A percentile compares a stretch with the other conserved stretches of the same genome.
Evolutionary conservation across 495 filamentous ascomycete species (phyloP).

Genomic region (Penicillium argentinense): DNA sequence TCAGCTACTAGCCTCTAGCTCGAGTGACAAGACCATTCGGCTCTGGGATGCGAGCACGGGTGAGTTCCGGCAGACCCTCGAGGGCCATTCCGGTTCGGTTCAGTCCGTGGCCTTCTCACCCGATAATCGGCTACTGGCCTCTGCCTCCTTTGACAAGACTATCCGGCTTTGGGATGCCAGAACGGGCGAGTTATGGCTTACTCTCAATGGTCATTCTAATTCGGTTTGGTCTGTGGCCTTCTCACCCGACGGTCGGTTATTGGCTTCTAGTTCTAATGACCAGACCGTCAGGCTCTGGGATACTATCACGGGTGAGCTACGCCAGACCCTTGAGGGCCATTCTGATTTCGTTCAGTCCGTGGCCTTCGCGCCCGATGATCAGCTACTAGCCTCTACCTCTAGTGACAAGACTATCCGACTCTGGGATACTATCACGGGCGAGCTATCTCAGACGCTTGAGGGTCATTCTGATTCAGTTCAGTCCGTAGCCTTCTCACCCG

Average conservation of each 20-base stretch:
- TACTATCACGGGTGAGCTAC: conserved; percentile 8
- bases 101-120: conserved; percentile 19
- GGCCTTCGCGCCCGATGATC: conserved; percentile 38
- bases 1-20: too few relatives aligned
- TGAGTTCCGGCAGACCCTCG: conserved; percentile 13
- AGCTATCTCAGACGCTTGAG: conserved; percentile 2
- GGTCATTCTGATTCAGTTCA: too few relatives aligned
- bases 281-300: conserved; percentile 24
- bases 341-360: not conserved
- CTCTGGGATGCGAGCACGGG: conserved; percentile 36
- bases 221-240: conserved; percentile 14
- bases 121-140: too few relatives aligned
- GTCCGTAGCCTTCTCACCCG: not conserved
- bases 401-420: conserved; percentile 30
- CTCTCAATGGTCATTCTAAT: conserved; percentile 16
- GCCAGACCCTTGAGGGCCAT: conserved; percentile 21
- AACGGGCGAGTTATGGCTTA: too few relatives aligned
- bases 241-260: conserved; percentile 31
- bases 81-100: conserved; percentile 18
- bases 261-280: conserved; percentile 25
- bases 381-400: conserved; percentile 28
- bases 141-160: too few relatives aligned
- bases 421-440: conserved; percentile 28
- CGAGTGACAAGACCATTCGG: conserved; percentile 24
- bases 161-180: too few relatives aligned